These are phyloP conservation scores for Flaveria trinervia DNA, from an alignment of 129 eudicot species.

Conservation along the genomic window DNA sequence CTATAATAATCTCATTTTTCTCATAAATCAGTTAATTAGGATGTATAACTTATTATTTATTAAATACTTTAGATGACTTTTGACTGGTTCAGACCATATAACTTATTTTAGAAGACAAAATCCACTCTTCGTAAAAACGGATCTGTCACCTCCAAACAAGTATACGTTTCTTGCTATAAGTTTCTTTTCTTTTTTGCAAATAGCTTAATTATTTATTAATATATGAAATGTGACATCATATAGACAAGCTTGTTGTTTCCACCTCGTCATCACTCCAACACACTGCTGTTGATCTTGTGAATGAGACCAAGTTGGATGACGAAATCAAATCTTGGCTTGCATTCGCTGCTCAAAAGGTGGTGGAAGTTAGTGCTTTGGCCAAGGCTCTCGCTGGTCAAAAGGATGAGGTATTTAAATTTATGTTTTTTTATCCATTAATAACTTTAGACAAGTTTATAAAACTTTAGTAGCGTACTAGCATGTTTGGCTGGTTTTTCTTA, in stretches of 20 bases:
- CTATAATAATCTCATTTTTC: background rate
- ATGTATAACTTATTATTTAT: background rate
- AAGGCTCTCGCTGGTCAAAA: conserved; percentile 80
- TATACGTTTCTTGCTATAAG: background rate
- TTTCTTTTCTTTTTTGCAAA: background rate
- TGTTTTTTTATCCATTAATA: background rate
- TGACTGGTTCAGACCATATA: background rate
- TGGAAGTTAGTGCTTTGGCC: conserved; percentile 94
- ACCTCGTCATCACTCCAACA: conserved; percentile 94
- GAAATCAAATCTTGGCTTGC: conserved; percentile 97
- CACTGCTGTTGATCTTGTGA: conserved; percentile 93
- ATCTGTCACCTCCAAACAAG: background rate
- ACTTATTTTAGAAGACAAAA: background rate
- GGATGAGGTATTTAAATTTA: conserved; percentile 60
- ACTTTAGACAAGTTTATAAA: background rate
- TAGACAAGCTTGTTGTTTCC: conserved; percentile 96
- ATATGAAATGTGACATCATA: conserved; percentile 12
- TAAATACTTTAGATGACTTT: background rate
- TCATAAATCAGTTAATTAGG: background rate
- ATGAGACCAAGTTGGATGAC: conserved; percentile 80
- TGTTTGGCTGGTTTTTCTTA: background rate
- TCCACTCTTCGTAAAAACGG: background rate
- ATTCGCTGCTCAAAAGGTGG: conserved; percentile 94
- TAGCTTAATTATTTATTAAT: background rate
- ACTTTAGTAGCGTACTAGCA: background rate